Evolutionary conservation across 176 grass and related monocot species (phyloP), one percentile per base, ranked within the genome.

Genomic region (Alloteropsis semialata): DNA sequence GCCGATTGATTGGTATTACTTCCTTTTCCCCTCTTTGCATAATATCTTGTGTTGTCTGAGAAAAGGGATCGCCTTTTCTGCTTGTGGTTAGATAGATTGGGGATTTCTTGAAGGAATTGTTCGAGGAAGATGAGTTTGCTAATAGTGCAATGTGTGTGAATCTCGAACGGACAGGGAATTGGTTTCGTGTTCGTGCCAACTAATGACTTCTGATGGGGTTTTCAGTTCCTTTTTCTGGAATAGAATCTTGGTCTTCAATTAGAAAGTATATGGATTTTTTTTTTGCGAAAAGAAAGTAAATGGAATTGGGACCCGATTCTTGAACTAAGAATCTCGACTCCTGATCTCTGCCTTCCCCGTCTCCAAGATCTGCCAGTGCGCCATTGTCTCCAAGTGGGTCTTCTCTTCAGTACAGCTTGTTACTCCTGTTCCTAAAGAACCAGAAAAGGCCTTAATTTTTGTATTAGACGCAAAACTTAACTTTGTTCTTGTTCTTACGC

Each of bases 231-330:
- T 49, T 72, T 79, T 83, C 36, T 14, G 69, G 81, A 75, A 42
- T 82, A 59, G 84, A 46, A 79, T 87, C 80, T 11, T 86, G 74
- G 86, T 87, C 79, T 78, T 64, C 21, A 28, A 80, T 68, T 80
- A 27, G 77, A 80, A 25, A 83, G 79, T 61, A 86, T n/a, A n/a
- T n/a, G n/a, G n/a, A n/a, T n/a, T n/a, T n/a, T n/a, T n/a, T n/a
- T n/a, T n/a, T n/a, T n/a, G n/a, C n/a, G n/a, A n/a, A n/a, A n/a
- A n/a, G n/a, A n/a, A n/a, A n/a, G n/a, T n/a, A n/a, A n/a, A n/a
- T 90, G 74, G 84, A 90, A 87, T 54, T 37, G 43, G 84, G 59
- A 87, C 59, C 84, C 39, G 33, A 27, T 90, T 83, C 88, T 74
- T 61, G 60, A 42, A 78, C 49, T 24, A 65, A 53, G 88, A 87